phyloP scores from a whole-genome alignment of 306 rosid species.

The Rosa lucieae region DNA sequence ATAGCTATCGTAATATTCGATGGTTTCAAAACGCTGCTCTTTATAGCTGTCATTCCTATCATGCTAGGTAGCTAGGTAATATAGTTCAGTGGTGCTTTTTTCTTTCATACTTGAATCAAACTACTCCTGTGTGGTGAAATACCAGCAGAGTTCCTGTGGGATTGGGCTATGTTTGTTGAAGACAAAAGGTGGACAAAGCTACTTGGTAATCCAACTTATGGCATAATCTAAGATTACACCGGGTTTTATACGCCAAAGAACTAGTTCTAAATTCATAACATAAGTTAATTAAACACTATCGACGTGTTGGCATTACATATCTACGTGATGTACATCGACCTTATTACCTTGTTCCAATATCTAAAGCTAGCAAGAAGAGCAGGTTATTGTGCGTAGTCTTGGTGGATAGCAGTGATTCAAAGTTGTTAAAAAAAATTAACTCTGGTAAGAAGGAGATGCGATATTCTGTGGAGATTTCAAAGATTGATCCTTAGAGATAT shows the following conservation, averaged over 20 bases:
- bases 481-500: too few species aligned
- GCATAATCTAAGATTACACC: neutral
- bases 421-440: too few species aligned
- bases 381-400: too few species aligned
- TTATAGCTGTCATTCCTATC: neutral
- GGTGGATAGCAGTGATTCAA: too few species aligned
- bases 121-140: neutral
- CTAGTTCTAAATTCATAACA: neutral
- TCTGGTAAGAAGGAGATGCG: too few species aligned
- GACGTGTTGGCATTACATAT: neutral
- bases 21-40: neutral
- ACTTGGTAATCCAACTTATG: neutral
- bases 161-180: constrained; percentile 8
- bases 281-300: neutral
- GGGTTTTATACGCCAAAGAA: neutral
- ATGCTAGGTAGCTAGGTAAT: too few species aligned
- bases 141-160: constrained; percentile 15
- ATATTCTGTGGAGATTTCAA: too few species aligned
- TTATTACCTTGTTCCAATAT: too few species aligned
- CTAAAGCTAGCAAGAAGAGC: too few species aligned
- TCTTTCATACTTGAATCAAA: neutral
- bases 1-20: neutral
- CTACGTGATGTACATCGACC: too few species aligned
- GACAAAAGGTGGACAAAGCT: constrained; percentile 5
- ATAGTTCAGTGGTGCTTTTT: neutral